These are phyloP conservation scores for Aspergillus texensis DNA, from an alignment of 2,329 filamentous ascomycete species.

Conservation along the genomic window DNA sequence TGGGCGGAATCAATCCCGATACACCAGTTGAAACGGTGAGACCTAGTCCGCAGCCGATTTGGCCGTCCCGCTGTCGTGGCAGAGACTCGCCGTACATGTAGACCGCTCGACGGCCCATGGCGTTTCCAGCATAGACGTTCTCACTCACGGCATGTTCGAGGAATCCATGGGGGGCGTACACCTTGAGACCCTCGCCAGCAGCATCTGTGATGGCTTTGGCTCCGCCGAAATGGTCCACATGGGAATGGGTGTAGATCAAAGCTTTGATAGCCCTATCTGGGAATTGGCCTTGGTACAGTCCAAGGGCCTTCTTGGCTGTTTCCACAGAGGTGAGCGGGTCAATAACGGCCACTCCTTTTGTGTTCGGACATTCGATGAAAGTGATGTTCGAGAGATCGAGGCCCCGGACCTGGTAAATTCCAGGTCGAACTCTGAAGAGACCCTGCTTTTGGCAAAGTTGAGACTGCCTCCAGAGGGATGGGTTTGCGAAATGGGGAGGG, in stretches of 20 bases:
- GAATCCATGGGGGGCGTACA: constrained; percentile 44
- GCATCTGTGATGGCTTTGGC: constrained; percentile 19
- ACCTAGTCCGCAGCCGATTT: constrained; percentile 44
- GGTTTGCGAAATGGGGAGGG: constrained; percentile 22
- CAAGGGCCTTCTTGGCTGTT: constrained; percentile 35
- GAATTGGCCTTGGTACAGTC: constrained; percentile 34
- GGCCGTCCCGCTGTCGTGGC: constrained; percentile 28
- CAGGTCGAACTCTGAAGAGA: constrained; percentile 36
- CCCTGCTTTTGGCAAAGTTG: constrained; percentile 34
- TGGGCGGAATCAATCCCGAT: constrained; percentile 40
- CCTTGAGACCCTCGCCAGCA: constrained; percentile 11
- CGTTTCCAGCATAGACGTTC: constrained; percentile 42
- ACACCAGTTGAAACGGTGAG: constrained; percentile 32
- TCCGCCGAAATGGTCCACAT: constrained; percentile 45
- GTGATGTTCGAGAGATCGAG: constrained; percentile 48
- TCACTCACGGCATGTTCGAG: constrained; percentile 43
- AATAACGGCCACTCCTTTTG: constrained; percentile 41
- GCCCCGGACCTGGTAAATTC: constrained; percentile 46
- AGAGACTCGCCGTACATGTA: constrained; percentile 47
- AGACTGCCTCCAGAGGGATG: constrained; percentile 41
- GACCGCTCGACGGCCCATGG: constrained; percentile 41
- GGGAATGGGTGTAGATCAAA: constrained; percentile 46
- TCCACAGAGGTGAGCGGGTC: constrained; percentile 43
- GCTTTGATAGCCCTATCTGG: constrained; percentile 29
- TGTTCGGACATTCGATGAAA: constrained; percentile 34